These are phyloP conservation scores for Neospora caninum DNA, from an alignment of 169 alveolate species.

Conservation along the genomic window DNA sequence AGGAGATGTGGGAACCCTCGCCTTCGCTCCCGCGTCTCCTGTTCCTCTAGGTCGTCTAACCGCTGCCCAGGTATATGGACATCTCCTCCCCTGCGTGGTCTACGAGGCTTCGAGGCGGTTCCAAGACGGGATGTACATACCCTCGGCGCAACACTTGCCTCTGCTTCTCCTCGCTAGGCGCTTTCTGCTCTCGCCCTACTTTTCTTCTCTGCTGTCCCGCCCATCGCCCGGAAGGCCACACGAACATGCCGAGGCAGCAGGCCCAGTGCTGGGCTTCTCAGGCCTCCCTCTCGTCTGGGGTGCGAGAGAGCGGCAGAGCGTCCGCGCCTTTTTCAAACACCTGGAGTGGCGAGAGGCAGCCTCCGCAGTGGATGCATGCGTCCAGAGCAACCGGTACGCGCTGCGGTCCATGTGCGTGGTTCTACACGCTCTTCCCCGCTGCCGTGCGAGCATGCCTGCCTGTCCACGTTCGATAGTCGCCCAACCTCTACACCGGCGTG, in stretches of 20 bases:
- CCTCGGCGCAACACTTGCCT: neutral
- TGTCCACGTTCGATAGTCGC: no score
- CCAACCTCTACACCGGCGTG: no score
- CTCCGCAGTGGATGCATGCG: neutral
- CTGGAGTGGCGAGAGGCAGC: constrained; percentile 14
- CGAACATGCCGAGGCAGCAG: neutral
- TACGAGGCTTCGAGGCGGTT: neutral
- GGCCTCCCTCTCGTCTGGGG: no score
- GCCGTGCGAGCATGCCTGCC: no score
- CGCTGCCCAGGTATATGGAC: neutral
- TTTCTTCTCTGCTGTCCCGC: neutral
- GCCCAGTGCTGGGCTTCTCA: neutral
- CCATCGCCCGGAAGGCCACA: neutral
- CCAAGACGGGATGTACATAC: neutral
- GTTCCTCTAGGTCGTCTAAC: neutral
- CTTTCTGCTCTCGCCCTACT: neutral
- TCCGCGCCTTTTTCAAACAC: neutral
- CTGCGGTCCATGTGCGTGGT: no score
- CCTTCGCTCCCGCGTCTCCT: no score
- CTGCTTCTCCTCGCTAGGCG: neutral
- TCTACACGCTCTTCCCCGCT: no score
- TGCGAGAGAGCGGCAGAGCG: neutral
- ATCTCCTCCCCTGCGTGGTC: neutral
- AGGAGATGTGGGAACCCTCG: no score
- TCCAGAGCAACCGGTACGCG: neutral